Evolutionary conservation across 2,329 filamentous ascomycete species (phyloP).

Genomic region (Aspergillus floridensis): DNA sequence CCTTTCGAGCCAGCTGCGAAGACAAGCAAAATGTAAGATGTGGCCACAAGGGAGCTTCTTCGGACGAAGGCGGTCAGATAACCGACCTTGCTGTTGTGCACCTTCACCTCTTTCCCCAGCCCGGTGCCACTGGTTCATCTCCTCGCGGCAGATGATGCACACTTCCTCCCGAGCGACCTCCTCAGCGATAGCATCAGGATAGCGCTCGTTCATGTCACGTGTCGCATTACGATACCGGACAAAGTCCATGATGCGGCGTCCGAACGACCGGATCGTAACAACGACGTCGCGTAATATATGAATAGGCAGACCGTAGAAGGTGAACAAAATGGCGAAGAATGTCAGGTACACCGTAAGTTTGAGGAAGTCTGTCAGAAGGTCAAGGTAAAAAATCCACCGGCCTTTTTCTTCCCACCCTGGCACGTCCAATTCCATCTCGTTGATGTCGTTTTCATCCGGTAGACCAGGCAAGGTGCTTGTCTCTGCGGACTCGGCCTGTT

Average conservation of each 20-base stretch:
- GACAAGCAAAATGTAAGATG: constrained; percentile 87
- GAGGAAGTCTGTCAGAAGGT: constrained; percentile 82
- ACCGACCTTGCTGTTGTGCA: constrained; percentile 35
- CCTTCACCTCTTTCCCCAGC: constrained; percentile 42
- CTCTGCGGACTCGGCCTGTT: constrained; percentile 37
- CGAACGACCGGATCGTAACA: constrained; percentile 87
- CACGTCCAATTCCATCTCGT: constrained; percentile 92
- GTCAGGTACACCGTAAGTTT: constrained; percentile 85
- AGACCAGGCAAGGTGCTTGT: constrained; percentile 44
- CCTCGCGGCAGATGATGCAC: constrained; percentile 95
- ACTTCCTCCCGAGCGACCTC: constrained; percentile 85
- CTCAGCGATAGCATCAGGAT: constrained; percentile 84
- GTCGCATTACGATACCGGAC: constrained; percentile 88
- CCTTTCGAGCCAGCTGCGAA: constrained; percentile 94
- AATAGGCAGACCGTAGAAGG: constrained; percentile 92
- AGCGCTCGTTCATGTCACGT: constrained; percentile 85
- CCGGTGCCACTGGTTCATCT: constrained; percentile 79
- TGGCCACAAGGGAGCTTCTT: constrained; percentile 98
- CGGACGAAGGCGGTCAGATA: constrained; percentile 78
- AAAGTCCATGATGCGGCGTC: constrained; percentile 84
- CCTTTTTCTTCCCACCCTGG: constrained; percentile 96
- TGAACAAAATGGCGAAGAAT: constrained; percentile 90
- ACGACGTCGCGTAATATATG: constrained; percentile 96
- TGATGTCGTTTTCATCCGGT: constrained; percentile 70
- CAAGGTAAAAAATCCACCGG: constrained; percentile 83